phyloP scores from a whole-genome alignment of 495 filamentous ascomycete species.

The Penicillium robsamsonii region DNA sequence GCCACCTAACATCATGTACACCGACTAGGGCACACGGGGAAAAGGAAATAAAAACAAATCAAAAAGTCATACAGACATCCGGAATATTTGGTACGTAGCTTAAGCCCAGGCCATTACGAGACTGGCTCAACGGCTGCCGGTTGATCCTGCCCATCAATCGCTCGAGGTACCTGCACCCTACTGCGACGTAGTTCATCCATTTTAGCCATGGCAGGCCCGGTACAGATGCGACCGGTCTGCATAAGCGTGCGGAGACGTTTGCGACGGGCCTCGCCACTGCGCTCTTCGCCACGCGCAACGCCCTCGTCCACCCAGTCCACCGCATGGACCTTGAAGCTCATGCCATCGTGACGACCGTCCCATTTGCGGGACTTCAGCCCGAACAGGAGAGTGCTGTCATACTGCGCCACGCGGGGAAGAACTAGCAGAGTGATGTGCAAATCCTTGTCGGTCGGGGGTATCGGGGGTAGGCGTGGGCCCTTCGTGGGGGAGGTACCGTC shows the following conservation, averaged over 20 bases:
- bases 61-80: background rate
- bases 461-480: slow-evolving; percentile 38
- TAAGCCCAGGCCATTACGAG: slow-evolving; percentile 22
- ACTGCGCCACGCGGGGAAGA: slow-evolving; percentile 73
- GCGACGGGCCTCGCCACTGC: slow-evolving; percentile 60
- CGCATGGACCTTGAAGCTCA: slow-evolving; percentile 79
- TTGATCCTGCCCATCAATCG: slow-evolving; percentile 32
- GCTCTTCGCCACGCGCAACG: slow-evolving; percentile 62
- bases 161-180: slow-evolving; percentile 36
- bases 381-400: slow-evolving; percentile 68
- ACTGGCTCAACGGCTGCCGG: slow-evolving; percentile 37
- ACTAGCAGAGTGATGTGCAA: slow-evolving; percentile 82
- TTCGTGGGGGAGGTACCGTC: slow-evolving; percentile 22
- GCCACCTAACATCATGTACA: slow-evolving; percentile 19
- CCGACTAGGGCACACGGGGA: background rate
- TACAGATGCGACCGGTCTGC: slow-evolving; percentile 49
- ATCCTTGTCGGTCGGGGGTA: slow-evolving; percentile 59
- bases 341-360: slow-evolving; percentile 69
- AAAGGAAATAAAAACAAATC: slow-evolving; percentile 2
- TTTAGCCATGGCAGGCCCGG: slow-evolving; percentile 42
- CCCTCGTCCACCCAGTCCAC: slow-evolving; percentile 80
- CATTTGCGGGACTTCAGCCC: slow-evolving; percentile 80
- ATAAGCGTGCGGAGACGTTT: slow-evolving; percentile 53
- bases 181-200: slow-evolving; percentile 42
- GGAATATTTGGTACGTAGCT: background rate